Base-by-base conservation (phyloP, 1,139 yeast species). In the Saccharomyces hybrid region DNA sequence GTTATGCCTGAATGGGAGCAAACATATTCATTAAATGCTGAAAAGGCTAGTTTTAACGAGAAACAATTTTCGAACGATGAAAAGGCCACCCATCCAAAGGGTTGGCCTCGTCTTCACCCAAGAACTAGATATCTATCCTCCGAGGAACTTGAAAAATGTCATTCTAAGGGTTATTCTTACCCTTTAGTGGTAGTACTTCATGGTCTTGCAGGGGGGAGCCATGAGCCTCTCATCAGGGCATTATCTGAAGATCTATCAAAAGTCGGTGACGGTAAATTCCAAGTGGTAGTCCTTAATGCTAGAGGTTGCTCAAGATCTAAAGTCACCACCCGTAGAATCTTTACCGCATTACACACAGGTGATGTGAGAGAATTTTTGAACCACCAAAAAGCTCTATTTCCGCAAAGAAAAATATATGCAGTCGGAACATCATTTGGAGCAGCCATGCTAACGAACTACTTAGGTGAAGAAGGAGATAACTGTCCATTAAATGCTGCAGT, bases 351-450 rank as follows among this genome's bases (percentile, higher is more conserved):
- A 44, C 81, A 90, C 69, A 84, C 90, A 1, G 82, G 78, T 49
- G 96, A 89, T 68, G 67, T 89, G 44, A 77, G 84, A 55, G 81
- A 78, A 56, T 81, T 82, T 27, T 66, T 81, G 42, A 76, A 78
- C 52, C 68, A 71, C 53, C 73, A 88, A 61, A 76, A 76, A 57
- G 59, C 65, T 53, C 72, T 76, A 51, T 84, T 78, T 68, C 96
- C 96, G 20, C 26, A 38, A 11, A 78, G 96, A 59, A 85, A 85
- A 31, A 75, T 90, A 47, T 88, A 81, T 68, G 78, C 83, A 2
- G 84, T 81, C n/a, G 96, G 96, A 0, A 85, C 84, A 65, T 86
- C 95, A 11, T 82, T 90, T 61, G 97, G 97, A 8, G 91, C 88
- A 0, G 80, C 86, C 1, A 77, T 88, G 51, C 71, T 88, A 56